phyloP scores from a whole-genome alignment of 1,139 yeast species.

The Taphrina betulina region DNA sequence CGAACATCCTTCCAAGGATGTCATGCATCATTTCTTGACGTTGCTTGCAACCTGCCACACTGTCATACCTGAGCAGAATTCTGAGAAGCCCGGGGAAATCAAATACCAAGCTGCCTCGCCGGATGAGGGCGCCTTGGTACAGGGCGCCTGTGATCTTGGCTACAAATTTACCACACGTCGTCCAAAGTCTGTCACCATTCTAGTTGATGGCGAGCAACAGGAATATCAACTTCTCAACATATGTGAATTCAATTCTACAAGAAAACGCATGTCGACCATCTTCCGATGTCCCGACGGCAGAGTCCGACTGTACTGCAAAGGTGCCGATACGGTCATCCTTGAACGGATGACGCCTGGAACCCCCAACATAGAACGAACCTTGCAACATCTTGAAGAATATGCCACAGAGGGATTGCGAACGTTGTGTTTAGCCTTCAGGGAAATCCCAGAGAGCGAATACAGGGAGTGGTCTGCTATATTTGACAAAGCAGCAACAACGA shows the following conservation, averaged over 20 bases:
- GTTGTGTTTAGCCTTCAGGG: slow-evolving; percentile 84
- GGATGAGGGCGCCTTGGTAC: slow-evolving; percentile 97
- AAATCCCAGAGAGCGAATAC: slow-evolving; percentile 77
- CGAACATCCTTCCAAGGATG: slow-evolving; percentile 51
- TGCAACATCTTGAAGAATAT: slow-evolving; percentile 88
- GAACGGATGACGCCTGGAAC: slow-evolving; percentile 77
- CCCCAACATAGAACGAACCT: slow-evolving; percentile 76
- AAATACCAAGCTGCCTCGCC: slow-evolving; percentile 99
- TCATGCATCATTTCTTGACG: slow-evolving; percentile 79
- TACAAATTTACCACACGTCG: slow-evolving; percentile 79
- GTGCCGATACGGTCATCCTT: slow-evolving; percentile 94
- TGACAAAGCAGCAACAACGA: slow-evolving; percentile 76
- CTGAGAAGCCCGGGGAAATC: slow-evolving; percentile 49
- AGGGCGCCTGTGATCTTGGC: slow-evolving; percentile 90
- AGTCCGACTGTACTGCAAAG: slow-evolving; percentile 86
- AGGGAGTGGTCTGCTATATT: slow-evolving; percentile 58
- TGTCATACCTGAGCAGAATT: slow-evolving; percentile 84
- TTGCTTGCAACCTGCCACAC: slow-evolving; percentile 93
- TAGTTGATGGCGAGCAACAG: slow-evolving; percentile 51
- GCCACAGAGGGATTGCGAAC: slow-evolving; percentile 97
- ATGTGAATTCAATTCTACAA: slow-evolving; percentile 94
- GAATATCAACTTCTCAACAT: slow-evolving; percentile 79
- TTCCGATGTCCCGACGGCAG: slow-evolving; percentile 93
- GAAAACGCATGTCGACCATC: slow-evolving; percentile 96
- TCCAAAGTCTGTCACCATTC: slow-evolving; percentile 77